phyloP scores from a whole-genome alignment of 768 basidiomycete genomes.

The Lactarius vividus region DNA sequence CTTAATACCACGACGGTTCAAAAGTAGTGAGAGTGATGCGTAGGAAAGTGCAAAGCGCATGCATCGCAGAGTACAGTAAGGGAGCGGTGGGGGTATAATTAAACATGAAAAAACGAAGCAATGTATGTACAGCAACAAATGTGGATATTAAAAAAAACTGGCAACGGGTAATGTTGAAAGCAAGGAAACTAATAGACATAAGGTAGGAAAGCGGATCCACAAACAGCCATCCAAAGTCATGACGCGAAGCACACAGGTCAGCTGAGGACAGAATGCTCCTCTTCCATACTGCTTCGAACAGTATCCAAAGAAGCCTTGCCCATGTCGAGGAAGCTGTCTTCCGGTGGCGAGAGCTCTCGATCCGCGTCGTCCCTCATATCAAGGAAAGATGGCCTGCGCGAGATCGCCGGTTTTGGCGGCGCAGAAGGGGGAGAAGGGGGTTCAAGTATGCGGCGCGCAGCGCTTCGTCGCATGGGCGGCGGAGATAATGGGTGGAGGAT shows the following conservation, averaged over 20 bases:
- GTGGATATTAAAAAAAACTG: conserved; percentile 11
- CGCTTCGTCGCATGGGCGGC: conserved; percentile 32
- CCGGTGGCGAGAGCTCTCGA: conserved; percentile 27
- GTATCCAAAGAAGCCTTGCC: conserved; percentile 43
- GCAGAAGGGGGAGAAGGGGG: conserved; percentile 16
- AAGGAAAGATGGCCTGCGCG: conserved; percentile 69
- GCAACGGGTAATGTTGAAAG: neutral
- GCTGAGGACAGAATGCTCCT: conserved; percentile 1
- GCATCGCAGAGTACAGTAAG: conserved; percentile 10
- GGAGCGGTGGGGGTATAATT: conserved; percentile 18
- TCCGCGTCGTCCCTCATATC: conserved; percentile 51
- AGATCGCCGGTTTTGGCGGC: conserved; percentile 45
- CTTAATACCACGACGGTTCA: conserved; percentile 18
- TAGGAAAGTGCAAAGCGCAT: conserved; percentile 7
- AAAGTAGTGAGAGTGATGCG: conserved; percentile 2
- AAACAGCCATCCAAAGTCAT: conserved; percentile 2
- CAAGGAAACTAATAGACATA: conserved; percentile 17
- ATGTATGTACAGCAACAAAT: conserved; percentile 19
- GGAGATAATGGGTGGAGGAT: conserved; percentile 39
- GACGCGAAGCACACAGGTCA: conserved; percentile 4
- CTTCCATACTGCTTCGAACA: conserved; percentile 37
- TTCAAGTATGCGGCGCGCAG: conserved; percentile 19
- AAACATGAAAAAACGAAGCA: neutral
- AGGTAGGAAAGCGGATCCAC: conserved; percentile 20
- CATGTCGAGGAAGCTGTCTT: conserved; percentile 43